Evolutionary conservation across 2,329 filamentous ascomycete species (phyloP), one percentile per base, ranked within the genome.

Genomic region (Lasiodiplodia sp.): DNA sequence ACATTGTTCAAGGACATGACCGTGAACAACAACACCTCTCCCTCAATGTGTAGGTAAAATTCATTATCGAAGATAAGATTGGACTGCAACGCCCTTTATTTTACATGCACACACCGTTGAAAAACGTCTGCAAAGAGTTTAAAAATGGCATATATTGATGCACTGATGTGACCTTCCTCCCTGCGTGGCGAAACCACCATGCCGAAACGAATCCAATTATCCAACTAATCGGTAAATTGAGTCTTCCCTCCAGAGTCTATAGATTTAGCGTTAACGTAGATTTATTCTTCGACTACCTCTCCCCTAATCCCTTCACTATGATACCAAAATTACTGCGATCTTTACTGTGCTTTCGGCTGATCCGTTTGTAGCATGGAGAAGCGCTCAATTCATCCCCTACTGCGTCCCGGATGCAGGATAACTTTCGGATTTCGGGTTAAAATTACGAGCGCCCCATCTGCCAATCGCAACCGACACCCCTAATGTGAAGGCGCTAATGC

Each of bases 401-500:
- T 44, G 16, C 12, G 14, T 44, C 38, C 38, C 38, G 38, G 4
- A 18, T 44, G 16, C 0, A 16, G 16, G 38, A 18, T 18, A 12
- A 12, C 14, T 6, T 44, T 44, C 16, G 16, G 1, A 44, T 18
- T 44, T 40, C 38, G 38, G 38, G 11, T 18, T 14, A 40, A 14
- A 14, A 40, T 16, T 40, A 40, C 2, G 2, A 23, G 23, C 23
- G 23, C 51, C 25, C 51, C n/a, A 16, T 16, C 52, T 55, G 34
- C 52, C 2, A 34, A 55, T 18, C 52, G 52, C 16, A 55, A 21
- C 52, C 52, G 7, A 18, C 52, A 1, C 25, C 37, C 7, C 4
- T 53, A 4, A 55, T 55, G 14, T 28, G 25, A 55, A 55, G 25
- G 28, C 52, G 52, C 52, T 55, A 57, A 57, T 18, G 34, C n/a